Evolutionary conservation across 164 flowering plant species (phyloP), one percentile per base, ranked within the genome.

Genomic region (Kalanchoe fedtschenkoi): DNA sequence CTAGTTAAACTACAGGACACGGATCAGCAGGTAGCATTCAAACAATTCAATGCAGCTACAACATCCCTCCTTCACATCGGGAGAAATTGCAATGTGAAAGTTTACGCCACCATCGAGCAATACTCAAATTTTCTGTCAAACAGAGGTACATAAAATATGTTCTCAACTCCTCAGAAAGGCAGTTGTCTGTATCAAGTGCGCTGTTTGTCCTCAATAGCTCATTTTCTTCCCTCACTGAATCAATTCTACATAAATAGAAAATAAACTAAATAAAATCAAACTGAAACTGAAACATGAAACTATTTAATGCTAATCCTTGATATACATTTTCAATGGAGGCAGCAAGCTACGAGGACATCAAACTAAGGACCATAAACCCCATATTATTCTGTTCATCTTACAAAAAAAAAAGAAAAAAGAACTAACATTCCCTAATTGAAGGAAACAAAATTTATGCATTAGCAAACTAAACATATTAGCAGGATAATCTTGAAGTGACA

Each of bases 161-260:
- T 24, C 32, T 26, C 32, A 26, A 51, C 56, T 51, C 56, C 56
- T 15, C 56, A 51, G 28, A 13, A 29, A 26, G 16, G 17, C 54
- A 47, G 29, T 51, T 51, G 10, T 51, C 32, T 17, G 16, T 51
- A 5, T 44, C 51, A 4, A n/a, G 51, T 26, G 51, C 5, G 24
- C 16, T 51, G 56, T 51, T n/a, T 24, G 32, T 26, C 28, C 32
- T 32, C 32, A 28, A 26, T 26, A 51, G 15, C 56, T 51, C 32
- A 26, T 51, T 6, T 9, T 51, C 56, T 51, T 13, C 56, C 17
- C 32, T 15, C 32, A 26, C 32, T 6, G 56, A 51, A 51, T 51
- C 56, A 51, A 51, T 51, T 3, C 56, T 51, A 17, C 56, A 51
- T 51, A n/a, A n/a, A n/a, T 47, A 26, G 26, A 51, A 26, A 44